Percentiles rank a stretch among this genome's conserved stretches.
Conservation (phyloP, 2,329 filamentous ascomycete species). For the Leptographium wingfieldii region DNA sequence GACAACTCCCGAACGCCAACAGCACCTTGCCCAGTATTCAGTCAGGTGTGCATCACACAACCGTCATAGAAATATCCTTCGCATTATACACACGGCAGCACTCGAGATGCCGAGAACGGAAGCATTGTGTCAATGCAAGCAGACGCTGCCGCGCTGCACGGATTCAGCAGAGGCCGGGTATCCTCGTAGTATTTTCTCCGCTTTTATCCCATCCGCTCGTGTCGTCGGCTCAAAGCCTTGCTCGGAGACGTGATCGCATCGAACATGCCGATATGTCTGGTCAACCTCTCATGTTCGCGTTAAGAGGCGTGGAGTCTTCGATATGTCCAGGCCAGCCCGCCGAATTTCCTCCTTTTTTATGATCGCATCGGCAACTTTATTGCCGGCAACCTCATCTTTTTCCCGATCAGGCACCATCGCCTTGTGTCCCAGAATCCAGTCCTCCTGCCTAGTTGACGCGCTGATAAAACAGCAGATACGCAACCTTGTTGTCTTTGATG, state of each 20-base stretch:
- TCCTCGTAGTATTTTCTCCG: not conserved
- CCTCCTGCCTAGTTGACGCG: slow-evolving; percentile 38
- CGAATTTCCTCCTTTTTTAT: not conserved
- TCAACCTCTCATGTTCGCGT: too few relatives aligned
- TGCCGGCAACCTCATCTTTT: too few relatives aligned
- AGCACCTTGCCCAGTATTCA: not conserved
- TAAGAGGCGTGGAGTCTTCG: too few relatives aligned
- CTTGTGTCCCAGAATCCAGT: not conserved
- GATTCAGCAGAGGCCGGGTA: not conserved
- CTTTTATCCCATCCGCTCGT: not conserved
- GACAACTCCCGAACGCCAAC: not conserved
- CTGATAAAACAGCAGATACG: slow-evolving; percentile 94
- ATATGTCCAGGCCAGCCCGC: too few relatives aligned
- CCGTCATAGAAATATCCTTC: not conserved
- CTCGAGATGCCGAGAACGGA: not conserved
- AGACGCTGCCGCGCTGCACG: not conserved
- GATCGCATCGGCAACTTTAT: not conserved
- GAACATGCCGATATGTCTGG: too few relatives aligned
- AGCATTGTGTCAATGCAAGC: not conserved
- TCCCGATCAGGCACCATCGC: not conserved
- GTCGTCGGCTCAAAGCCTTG: not conserved
- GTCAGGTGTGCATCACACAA: not conserved
- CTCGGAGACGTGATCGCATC: too few relatives aligned
- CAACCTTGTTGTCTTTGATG: slow-evolving; percentile 89
- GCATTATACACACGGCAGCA: not conserved